These are phyloP conservation scores for Alliaria petiolata DNA, from an alignment of 345 rosid genomes.

Conservation along the genomic window DNA sequence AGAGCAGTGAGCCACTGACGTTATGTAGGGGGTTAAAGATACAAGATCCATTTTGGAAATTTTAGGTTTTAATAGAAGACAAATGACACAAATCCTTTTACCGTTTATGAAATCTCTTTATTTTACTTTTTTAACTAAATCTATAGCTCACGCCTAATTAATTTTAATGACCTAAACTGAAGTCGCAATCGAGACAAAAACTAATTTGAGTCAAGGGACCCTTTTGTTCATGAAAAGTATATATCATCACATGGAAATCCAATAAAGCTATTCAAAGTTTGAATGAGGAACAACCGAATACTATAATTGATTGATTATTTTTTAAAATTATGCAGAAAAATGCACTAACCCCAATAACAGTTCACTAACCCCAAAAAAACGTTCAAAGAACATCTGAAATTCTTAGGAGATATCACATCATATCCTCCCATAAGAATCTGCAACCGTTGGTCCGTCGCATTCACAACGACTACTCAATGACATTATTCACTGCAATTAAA, in stretches of 20 bases:
- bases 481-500: constrained; percentile 2
- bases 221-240: constrained; percentile 21
- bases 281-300: constrained; percentile 20
- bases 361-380: constrained; percentile 13
- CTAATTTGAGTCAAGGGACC: constrained; percentile 26
- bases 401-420: constrained; percentile 21
- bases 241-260: constrained; percentile 29
- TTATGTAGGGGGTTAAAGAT: not conserved
- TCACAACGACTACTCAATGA: constrained; percentile 25
- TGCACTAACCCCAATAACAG: not conserved
- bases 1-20: not conserved
- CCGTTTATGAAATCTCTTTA: not conserved
- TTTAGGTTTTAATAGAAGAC: not conserved
- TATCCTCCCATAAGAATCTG: constrained; percentile 7
- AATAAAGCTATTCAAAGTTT: constrained; percentile 29
- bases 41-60: not conserved
- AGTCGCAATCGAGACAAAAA: constrained; percentile 19
- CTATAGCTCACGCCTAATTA: not conserved
- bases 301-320: not conserved
- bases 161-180: constrained; percentile 5
- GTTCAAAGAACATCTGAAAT: constrained; percentile 18
- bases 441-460: constrained; percentile 29
- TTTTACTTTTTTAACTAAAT: not conserved
- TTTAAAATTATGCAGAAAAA: not conserved
- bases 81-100: not conserved